These are phyloP conservation scores for Entonaema liquescens DNA, from an alignment of 495 filamentous ascomycete species.

Conservation along the genomic window DNA sequence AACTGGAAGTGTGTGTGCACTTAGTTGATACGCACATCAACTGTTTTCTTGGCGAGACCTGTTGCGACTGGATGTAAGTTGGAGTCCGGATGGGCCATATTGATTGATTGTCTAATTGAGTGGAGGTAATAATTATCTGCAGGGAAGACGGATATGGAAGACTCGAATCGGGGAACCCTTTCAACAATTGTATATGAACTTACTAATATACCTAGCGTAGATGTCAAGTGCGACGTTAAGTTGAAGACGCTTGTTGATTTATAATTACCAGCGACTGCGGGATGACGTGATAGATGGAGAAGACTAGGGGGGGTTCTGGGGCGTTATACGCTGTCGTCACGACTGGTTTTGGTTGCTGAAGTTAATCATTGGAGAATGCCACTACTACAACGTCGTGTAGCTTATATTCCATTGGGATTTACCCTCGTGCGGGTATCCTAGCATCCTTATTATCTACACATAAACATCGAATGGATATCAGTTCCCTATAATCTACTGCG, in stretches of 20 bases:
- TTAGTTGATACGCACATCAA: slow-evolving; percentile 25
- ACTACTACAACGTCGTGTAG: background rate
- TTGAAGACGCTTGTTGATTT: background rate
- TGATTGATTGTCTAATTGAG: background rate
- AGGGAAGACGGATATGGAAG: background rate
- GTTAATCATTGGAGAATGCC: background rate
- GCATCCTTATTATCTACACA: slow-evolving; percentile 22
- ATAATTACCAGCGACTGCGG: background rate
- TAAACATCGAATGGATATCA: slow-evolving; percentile 37
- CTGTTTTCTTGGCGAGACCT: slow-evolving; percentile 53
- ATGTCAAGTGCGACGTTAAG: background rate
- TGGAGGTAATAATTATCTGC: background rate
- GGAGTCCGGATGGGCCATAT: slow-evolving; percentile 52
- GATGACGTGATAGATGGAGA: slow-evolving; percentile 13
- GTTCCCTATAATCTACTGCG: slow-evolving; percentile 37
- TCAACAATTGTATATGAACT: background rate
- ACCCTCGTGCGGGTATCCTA: slow-evolving; percentile 5
- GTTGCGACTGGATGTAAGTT: slow-evolving; percentile 64
- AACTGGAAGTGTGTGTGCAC: background rate
- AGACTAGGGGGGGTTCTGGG: background rate
- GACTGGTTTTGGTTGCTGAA: background rate
- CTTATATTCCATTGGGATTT: slow-evolving; percentile 26
- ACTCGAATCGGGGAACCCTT: too few species aligned
- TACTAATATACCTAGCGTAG: background rate
- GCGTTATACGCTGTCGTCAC: slow-evolving; percentile 8